Base-by-base conservation (phyloP, 2,329 filamentous ascomycete genomes). In the Tolypocladium sp. region DNA sequence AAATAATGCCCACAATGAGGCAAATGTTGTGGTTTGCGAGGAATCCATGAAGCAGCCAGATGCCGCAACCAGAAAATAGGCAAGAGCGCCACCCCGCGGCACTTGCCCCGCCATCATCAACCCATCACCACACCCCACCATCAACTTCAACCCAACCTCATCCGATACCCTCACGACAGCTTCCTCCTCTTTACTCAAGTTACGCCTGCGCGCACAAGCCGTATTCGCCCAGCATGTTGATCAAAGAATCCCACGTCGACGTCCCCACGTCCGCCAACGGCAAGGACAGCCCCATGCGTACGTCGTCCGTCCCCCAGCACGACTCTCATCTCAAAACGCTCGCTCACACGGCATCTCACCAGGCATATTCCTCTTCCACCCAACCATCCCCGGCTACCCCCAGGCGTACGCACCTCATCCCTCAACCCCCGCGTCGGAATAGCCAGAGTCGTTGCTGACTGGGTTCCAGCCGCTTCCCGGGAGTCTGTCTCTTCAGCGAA, bases 291-390 rank as follows among this genome's bases (percentile, higher is more conserved):
- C 70, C 77, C 35, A 84, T 84, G 82, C 78, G 82, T 82, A 70
- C 64, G 71, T 54, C 35, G 27, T 30, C 27, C 27, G 5, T 30
- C 27, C 27, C 37, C 40, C 41, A 54, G 25, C 55, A 35, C 27
- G 22, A 27, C 4, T 27, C 41, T 30, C 59, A 20, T 40, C 51
- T 55, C 15, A 20, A 7, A 22, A 6, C 49, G 58, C 30, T 25
- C 54, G 35, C 58, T 44, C 51, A 38, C 37, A 27, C n/a, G 27
- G 10, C 58, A 61, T 56, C 61, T 59, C 58, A 33, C 37, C 42
- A 96, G 91, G 92, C 65, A 89, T 96, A 70, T 96, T 92, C 74
- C 71, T 95, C 70, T 96, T 92, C 75, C 91, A 96, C 70, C 92
- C 92, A 9, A 85, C 84, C 17, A 88, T 97, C 64, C 84, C 91